A percentile compares a stretch with the other conserved stretches of the same genome.
These are phyloP conservation scores for Citrus unshiu DNA, from an alignment of 345 rosid species.

Conservation along the genomic window DNA sequence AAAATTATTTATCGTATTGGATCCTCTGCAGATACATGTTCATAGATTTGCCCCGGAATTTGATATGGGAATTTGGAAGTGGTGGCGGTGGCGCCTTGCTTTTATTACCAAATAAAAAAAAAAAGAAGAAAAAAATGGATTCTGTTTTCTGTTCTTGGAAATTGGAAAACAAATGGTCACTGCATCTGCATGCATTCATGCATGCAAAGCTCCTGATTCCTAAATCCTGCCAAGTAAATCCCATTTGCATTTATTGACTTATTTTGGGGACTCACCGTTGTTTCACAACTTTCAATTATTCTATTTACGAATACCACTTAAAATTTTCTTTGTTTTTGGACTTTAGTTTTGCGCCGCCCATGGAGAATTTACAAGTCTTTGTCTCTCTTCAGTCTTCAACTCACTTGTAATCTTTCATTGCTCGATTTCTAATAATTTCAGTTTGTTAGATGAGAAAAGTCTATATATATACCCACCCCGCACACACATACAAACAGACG, in stretches of 20 bases:
- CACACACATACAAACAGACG: too few species aligned
- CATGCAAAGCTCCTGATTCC: neutral
- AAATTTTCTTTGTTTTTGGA: too few species aligned
- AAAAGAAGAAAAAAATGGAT: neutral
- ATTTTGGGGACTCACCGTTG: neutral
- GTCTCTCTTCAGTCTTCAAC: too few species aligned
- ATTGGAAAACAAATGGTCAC: neutral
- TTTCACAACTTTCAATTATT: too few species aligned
- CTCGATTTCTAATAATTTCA: too few species aligned
- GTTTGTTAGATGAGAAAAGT: too few species aligned
- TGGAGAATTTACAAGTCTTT: too few species aligned
- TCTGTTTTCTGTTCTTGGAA: neutral
- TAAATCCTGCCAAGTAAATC: neutral
- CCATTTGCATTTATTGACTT: neutral
- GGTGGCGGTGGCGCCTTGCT: neutral
- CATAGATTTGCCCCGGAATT: neutral
- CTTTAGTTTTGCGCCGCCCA: too few species aligned
- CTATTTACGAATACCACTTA: too few species aligned
- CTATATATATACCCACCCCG: too few species aligned
- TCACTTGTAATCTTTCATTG: too few species aligned
- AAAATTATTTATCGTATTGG: neutral
- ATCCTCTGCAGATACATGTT: neutral
- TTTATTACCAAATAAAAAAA: neutral
- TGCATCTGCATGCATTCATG: neutral
- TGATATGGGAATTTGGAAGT: neutral